These are phyloP conservation scores for Cymbopogon citratus DNA, from an alignment of 176 grass and related monocot genomes.

Conservation along the genomic window DNA sequence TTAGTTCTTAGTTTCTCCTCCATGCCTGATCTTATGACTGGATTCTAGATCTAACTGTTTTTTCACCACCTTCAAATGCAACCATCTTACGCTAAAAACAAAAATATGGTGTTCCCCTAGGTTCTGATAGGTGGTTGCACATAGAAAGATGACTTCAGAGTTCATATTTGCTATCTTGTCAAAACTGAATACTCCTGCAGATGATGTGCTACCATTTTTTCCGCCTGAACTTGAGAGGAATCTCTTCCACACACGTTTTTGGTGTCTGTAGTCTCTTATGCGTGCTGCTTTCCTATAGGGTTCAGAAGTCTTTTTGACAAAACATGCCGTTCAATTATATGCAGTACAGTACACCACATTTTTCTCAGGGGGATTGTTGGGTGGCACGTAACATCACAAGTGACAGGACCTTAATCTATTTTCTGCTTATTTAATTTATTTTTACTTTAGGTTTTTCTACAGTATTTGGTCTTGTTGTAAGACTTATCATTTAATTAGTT, in stretches of 20 bases:
- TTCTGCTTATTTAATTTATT: neutral
- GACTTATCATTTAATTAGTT: neutral
- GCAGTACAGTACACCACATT: neutral
- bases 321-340: neutral
- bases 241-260: neutral
- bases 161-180: neutral
- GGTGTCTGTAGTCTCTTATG: neutral
- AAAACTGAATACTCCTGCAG: neutral
- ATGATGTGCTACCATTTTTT: neutral
- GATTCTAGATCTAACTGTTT: neutral
- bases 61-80: neutral
- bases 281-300: neutral
- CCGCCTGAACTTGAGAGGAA: neutral
- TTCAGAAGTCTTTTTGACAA: neutral
- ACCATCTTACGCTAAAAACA: no score
- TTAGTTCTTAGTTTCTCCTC: neutral
- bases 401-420: neutral
- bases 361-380: neutral
- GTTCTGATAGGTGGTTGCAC: neutral
- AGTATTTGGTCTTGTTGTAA: neutral
- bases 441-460: no score
- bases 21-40: neutral
- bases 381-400: slow-evolving; percentile 2
- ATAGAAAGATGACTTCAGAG: neutral
- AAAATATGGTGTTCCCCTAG: neutral